Percentiles rank a stretch among this genome's conserved stretches.
Conservation (phyloP, 2,329 filamentous ascomycete species). For the Macrophomina phaseolina region DNA sequence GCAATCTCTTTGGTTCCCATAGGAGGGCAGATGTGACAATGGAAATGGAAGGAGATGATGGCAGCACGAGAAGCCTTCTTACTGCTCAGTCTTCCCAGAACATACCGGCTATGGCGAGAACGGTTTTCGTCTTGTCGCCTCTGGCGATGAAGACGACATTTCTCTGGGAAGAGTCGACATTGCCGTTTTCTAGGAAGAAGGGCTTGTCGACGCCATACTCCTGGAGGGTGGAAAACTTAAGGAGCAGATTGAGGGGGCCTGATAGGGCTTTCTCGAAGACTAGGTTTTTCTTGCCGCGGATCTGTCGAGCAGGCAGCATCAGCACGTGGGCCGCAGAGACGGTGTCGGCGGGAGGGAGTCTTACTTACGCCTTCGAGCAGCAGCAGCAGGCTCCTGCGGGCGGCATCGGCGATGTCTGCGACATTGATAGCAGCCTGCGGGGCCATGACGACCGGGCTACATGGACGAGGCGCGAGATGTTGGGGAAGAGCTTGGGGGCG, state of each 20-base stretch:
- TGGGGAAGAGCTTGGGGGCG: not conserved
- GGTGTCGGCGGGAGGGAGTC: slow-evolving; percentile 34
- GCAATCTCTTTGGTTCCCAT: slow-evolving; percentile 67
- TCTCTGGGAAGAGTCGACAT: slow-evolving; percentile 90
- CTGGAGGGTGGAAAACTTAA: slow-evolving; percentile 93
- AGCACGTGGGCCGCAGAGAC: not conserved
- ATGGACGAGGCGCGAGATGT: slow-evolving; percentile 12
- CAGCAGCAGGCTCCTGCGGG: slow-evolving; percentile 85
- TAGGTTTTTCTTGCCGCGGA: slow-evolving; percentile 98
- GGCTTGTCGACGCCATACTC: slow-evolving; percentile 98
- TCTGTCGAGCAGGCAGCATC: slow-evolving; percentile 59
- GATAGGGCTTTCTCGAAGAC: slow-evolving; percentile 91
- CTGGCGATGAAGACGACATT: slow-evolving; percentile 94
- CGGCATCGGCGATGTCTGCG: slow-evolving; percentile 78
- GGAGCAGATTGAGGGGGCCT: slow-evolving; percentile 85
- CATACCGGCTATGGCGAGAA: slow-evolving; percentile 85
- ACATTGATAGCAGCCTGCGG: slow-evolving; percentile 73
- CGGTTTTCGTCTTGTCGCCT: slow-evolving; percentile 85
- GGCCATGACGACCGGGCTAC: slow-evolving; percentile 61
- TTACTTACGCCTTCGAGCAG: slow-evolving; percentile 92
- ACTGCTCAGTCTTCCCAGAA: slow-evolving; percentile 30
- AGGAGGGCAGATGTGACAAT: slow-evolving; percentile 32
- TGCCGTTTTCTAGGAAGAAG: slow-evolving; percentile 94
- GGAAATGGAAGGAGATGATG: not conserved
- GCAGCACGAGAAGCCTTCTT: not conserved